These are phyloP conservation scores for Amylostereum areolatum DNA, from an alignment of 1,284 basidiomycete genomes.

Conservation along the genomic window DNA sequence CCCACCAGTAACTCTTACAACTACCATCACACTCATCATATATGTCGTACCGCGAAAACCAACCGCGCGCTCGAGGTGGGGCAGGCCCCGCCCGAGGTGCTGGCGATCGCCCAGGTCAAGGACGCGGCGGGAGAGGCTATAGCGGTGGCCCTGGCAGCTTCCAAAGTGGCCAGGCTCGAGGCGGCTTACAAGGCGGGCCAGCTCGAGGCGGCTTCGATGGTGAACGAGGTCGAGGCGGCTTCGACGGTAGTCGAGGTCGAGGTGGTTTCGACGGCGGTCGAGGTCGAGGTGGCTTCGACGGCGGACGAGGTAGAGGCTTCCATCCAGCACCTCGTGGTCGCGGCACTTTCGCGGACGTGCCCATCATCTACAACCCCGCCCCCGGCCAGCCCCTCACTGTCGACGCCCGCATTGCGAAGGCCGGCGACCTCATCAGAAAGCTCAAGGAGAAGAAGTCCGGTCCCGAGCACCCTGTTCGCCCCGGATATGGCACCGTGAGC, in stretches of 20 bases:
- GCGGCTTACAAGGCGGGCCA: no score
- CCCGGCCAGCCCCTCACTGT: slow-evolving; percentile 33
- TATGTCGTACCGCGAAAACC: no score
- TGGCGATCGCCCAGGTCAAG: neutral
- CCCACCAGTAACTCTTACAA: no score
- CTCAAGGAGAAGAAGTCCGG: slow-evolving; percentile 32
- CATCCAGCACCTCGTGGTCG: slow-evolving; percentile 15
- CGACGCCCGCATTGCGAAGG: slow-evolving; percentile 35
- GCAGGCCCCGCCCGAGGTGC: no score
- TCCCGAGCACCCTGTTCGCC: slow-evolving; percentile 51
- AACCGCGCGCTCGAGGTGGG: no score
- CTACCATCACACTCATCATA: no score
- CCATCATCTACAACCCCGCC: slow-evolving; percentile 28
- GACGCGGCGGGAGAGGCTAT: slow-evolving; percentile 6
- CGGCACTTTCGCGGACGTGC: slow-evolving; percentile 16
- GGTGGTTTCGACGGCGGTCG: slow-evolving; percentile 10
- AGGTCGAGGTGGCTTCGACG: slow-evolving; percentile 15
- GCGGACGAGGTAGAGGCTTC: slow-evolving; percentile 14
- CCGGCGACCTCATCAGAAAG: slow-evolving; percentile 37
- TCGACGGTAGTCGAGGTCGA: slow-evolving; percentile 15
- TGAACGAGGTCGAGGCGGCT: no score
- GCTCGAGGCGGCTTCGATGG: no score
- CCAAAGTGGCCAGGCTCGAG: slow-evolving; percentile 1
- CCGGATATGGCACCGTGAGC: slow-evolving; percentile 60
- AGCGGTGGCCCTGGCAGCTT: slow-evolving; percentile 10